A percentile compares a stretch with the other conserved stretches of the same genome.
Conservation (phyloP, 1,284 basidiomycete genomes). For the Pisolithus thermaeus region DNA sequence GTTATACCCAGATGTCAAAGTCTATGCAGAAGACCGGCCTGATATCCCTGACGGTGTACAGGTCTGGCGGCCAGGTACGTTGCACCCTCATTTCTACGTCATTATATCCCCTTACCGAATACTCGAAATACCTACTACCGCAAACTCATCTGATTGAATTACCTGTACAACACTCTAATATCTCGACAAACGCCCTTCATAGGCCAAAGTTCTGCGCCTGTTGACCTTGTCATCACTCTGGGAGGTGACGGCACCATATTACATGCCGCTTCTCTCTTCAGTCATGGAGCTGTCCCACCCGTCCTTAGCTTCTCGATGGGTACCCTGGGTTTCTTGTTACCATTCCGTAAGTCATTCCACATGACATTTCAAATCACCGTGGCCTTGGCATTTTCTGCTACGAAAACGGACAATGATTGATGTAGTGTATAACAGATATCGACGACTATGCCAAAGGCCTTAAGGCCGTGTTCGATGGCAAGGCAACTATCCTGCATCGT, state of each 20-base stretch:
- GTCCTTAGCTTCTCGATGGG: constrained; percentile 97
- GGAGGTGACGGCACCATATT: constrained; percentile 96
- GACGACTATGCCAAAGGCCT: constrained; percentile 76
- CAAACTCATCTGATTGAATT: too few relatives aligned
- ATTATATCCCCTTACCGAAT: background rate
- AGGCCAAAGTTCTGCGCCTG: background rate
- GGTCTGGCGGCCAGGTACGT: constrained; percentile 56
- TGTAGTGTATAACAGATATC: constrained; percentile 49
- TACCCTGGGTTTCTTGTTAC: constrained; percentile 88
- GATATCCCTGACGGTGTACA: constrained; percentile 63
- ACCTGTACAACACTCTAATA: constrained; percentile 44
- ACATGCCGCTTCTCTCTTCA: constrained; percentile 91
- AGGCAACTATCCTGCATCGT: constrained; percentile 75
- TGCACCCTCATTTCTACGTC: constrained; percentile 6
- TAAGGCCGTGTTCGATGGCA: constrained; percentile 70
- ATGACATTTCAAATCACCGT: background rate
- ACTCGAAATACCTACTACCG: too few relatives aligned
- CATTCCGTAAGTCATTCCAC: constrained; percentile 69
- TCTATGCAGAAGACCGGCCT: constrained; percentile 69
- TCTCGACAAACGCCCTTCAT: constrained; percentile 23
- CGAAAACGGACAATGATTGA: constrained; percentile 2
- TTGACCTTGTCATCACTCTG: constrained; percentile 83
- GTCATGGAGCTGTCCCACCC: constrained; percentile 83
- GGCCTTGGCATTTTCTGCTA: background rate
- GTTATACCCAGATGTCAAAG: constrained; percentile 64